Evolutionary conservation across 1,284 basidiomycete species (phyloP).

Genomic region (Mycena citricolor): DNA sequence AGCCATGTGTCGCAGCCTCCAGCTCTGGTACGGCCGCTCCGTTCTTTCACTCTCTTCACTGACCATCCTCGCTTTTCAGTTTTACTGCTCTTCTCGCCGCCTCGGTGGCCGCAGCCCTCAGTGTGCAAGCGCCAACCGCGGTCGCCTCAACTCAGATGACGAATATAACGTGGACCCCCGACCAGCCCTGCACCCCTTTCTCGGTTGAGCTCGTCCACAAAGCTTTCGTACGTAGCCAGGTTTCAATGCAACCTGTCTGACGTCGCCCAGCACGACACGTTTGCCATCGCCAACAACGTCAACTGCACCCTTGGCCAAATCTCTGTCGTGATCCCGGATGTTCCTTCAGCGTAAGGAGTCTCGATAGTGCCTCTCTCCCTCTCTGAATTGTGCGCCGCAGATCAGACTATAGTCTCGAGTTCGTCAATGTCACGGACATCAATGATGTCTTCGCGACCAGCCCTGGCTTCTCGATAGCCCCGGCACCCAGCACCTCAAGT

Average conservation of each 20-base stretch:
- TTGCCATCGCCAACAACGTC: constrained; percentile 18
- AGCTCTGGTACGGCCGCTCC: no score
- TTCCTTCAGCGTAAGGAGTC: constrained; percentile 7
- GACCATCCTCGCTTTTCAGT: no score
- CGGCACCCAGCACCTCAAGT: constrained; percentile 23
- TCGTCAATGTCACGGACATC: constrained; percentile 53
- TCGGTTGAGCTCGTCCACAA: constrained; percentile 9
- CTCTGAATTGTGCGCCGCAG: no score
- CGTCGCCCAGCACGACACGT: not conserved
- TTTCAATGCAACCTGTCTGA: not conserved
- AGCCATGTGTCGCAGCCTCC: no score
- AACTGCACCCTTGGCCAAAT: not conserved
- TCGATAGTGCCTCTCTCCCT: no score
- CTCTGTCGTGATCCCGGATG: not conserved
- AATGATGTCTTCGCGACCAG: constrained; percentile 44
- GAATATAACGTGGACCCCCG: constrained; percentile 5
- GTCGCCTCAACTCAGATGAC: no score
- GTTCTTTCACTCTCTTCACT: no score
- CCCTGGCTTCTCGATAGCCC: constrained; percentile 44
- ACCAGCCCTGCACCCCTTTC: not conserved
- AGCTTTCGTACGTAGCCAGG: not conserved
- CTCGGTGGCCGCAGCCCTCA: not conserved
- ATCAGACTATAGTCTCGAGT: constrained; percentile 55
- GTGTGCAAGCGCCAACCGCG: not conserved
- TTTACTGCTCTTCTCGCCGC: no score